phyloP scores from a whole-genome alignment of 768 basidiomycete species.

The Botryobasidium botryosum region DNA sequence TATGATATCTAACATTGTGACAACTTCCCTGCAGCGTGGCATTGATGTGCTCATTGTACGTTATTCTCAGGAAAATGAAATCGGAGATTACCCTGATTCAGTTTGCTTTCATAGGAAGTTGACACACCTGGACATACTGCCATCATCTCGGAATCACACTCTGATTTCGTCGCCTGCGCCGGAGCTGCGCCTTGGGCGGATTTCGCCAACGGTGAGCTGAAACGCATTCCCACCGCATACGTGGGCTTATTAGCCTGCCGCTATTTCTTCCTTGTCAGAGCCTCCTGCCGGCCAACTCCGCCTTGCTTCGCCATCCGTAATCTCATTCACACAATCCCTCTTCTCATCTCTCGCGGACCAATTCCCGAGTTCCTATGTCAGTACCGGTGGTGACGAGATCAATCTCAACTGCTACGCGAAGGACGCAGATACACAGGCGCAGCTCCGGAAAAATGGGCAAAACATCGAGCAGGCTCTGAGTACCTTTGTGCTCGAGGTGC shows the following conservation, averaged over 20 bases:
- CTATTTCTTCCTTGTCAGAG: slow-evolving; percentile 19
- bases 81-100: too few species aligned
- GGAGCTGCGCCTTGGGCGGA: slow-evolving; percentile 22
- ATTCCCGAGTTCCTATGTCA: slow-evolving; percentile 45
- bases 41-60: slow-evolving; percentile 58
- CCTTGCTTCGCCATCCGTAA: slow-evolving; percentile 41
- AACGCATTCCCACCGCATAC: too few species aligned
- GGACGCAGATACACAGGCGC: slow-evolving; percentile 41
- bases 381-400: slow-evolving; percentile 71
- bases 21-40: slow-evolving; percentile 36
- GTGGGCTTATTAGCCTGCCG: too few species aligned
- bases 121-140: slow-evolving; percentile 77
- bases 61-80: too few species aligned
- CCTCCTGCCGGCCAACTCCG: slow-evolving; percentile 76
- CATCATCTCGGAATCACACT: slow-evolving; percentile 42
- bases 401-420: slow-evolving; percentile 47
- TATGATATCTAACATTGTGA: too few species aligned
- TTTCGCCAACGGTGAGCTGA: slow-evolving; percentile 35
- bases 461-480: slow-evolving; percentile 50
- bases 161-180: slow-evolving; percentile 56
- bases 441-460: slow-evolving; percentile 31
- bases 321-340: slow-evolving; percentile 40
- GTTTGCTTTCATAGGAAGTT: too few species aligned
- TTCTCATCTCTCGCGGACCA: slow-evolving; percentile 26
- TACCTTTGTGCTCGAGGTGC: slow-evolving; percentile 42